These are phyloP conservation scores for Neurospora discreta DNA, from an alignment of 495 filamentous ascomycete genomes.

Conservation along the genomic window DNA sequence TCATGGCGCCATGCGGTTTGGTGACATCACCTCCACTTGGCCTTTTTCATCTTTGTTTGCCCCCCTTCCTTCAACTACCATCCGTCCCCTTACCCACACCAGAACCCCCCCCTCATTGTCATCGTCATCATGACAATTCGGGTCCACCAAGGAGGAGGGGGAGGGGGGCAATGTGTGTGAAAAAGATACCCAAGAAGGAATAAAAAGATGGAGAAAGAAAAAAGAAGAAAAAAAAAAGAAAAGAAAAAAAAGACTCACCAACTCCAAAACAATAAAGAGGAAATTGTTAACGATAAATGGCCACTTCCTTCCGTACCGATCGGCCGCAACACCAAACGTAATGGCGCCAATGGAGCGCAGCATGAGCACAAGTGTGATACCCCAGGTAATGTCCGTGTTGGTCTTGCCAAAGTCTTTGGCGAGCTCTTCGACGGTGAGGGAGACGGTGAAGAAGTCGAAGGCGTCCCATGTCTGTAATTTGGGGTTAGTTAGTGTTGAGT, in stretches of 20 bases:
- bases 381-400: constrained; percentile 78
- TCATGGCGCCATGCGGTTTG: too few relatives aligned
- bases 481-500: too few relatives aligned
- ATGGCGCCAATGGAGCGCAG: constrained; percentile 62
- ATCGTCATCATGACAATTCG: too few relatives aligned
- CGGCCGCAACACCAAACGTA: constrained; percentile 66
- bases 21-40: too few relatives aligned
- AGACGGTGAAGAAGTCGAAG: constrained; percentile 89
- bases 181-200: neutral
- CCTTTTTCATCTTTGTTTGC: too few relatives aligned
- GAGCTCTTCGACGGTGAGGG: constrained; percentile 58
- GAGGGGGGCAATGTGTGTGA: too few relatives aligned
- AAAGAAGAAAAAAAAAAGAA: neutral
- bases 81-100: too few relatives aligned
- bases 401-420: constrained; percentile 53
- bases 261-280: constrained; percentile 69
- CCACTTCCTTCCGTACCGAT: constrained; percentile 82
- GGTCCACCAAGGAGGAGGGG: too few relatives aligned
- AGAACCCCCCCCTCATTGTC: too few relatives aligned
- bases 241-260: constrained; percentile 29
- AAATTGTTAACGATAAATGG: constrained; percentile 77
- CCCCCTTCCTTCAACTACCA: too few relatives aligned
- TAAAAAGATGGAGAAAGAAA: too few relatives aligned
- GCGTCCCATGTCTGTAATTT: constrained; percentile 57
- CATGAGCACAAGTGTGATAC: constrained; percentile 80